These are phyloP conservation scores for Tolypocladium tropicale DNA, from an alignment of 2,329 filamentous ascomycete genomes.

Conservation along the genomic window DNA sequence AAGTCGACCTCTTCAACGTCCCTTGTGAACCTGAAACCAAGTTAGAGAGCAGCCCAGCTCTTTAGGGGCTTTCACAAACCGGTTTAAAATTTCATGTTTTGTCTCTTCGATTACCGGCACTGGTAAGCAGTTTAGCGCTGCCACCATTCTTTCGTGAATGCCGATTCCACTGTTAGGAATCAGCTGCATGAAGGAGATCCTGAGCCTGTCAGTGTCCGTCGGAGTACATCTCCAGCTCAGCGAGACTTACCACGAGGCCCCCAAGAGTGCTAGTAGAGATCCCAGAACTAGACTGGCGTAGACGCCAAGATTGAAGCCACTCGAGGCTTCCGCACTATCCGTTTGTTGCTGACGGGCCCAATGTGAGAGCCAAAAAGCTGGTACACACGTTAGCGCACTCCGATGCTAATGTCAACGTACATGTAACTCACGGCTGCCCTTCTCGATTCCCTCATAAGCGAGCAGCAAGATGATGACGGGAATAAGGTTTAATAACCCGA, in stretches of 20 bases:
- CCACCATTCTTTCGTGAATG: constrained; percentile 1
- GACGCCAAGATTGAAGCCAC: not conserved
- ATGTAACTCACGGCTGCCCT: not conserved
- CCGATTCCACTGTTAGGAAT: not conserved
- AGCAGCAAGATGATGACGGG: not conserved
- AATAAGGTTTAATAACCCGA: not conserved
- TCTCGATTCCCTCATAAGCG: not conserved
- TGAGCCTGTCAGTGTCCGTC: not conserved
- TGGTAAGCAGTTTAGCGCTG: not conserved
- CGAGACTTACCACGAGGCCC: not conserved
- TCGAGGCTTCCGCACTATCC: not conserved
- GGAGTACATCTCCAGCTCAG: not conserved
- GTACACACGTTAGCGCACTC: not conserved
- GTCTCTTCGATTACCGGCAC: not conserved
- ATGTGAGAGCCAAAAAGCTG: not conserved
- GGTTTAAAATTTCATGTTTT: not conserved
- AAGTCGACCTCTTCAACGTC: not conserved
- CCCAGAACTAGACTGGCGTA: not conserved
- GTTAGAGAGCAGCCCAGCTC: not conserved
- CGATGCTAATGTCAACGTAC: not conserved
- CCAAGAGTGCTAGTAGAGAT: not conserved
- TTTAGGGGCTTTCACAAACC: not conserved
- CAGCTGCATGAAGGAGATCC: not conserved
- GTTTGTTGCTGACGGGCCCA: not conserved
- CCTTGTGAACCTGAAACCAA: not conserved